Conservation (phyloP, 2,329 filamentous ascomycete genomes). For the Colletotrichum gloeosporioides region DNA sequence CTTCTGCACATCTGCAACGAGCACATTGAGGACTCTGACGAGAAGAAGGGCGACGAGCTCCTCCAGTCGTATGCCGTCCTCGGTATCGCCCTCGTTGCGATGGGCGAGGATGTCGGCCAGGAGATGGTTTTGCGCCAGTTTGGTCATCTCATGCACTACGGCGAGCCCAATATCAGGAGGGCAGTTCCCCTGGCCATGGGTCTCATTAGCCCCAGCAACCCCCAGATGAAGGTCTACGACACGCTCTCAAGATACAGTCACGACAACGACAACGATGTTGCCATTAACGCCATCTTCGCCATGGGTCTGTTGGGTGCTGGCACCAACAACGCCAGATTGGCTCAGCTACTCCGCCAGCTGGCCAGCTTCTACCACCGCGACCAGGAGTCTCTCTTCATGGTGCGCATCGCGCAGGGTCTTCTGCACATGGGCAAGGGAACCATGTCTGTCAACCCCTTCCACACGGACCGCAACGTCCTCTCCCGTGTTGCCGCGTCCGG, state of each 20-base stretch:
- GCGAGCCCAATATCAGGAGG: slow-evolving; percentile 94
- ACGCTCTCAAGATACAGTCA: slow-evolving; percentile 97
- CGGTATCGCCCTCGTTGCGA: slow-evolving; percentile 90
- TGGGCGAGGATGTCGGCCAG: slow-evolving; percentile 98
- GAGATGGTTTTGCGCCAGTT: slow-evolving; percentile 99
- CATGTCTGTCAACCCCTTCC: slow-evolving; percentile 96
- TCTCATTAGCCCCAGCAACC: slow-evolving; percentile 94
- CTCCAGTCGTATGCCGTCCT: slow-evolving; percentile 96
- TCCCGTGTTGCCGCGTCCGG: slow-evolving; percentile 91
- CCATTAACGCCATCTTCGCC: slow-evolving; percentile 97
- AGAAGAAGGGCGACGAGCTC: slow-evolving; percentile 94
- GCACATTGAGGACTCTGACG: slow-evolving; percentile 91
- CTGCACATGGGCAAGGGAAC: slow-evolving; percentile 99
- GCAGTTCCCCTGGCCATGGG: slow-evolving; percentile 97
- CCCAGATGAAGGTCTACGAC: slow-evolving; percentile 99
- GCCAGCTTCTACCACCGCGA: slow-evolving; percentile 99
- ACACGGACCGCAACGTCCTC: slow-evolving; percentile 95
- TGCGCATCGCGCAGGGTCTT: slow-evolving; percentile 95
- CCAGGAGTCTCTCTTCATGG: slow-evolving; percentile 97
- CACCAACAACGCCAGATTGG: slow-evolving; percentile 96
- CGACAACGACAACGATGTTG: slow-evolving; percentile 98
- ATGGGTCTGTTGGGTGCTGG: slow-evolving; percentile 97
- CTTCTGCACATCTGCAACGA: slow-evolving; percentile 98
- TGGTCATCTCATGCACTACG: slow-evolving; percentile 98
- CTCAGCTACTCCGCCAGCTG: slow-evolving; percentile 90